Evolutionary conservation across 257 asterid species (phyloP).

Genomic region (Fraxinus excelsior): DNA sequence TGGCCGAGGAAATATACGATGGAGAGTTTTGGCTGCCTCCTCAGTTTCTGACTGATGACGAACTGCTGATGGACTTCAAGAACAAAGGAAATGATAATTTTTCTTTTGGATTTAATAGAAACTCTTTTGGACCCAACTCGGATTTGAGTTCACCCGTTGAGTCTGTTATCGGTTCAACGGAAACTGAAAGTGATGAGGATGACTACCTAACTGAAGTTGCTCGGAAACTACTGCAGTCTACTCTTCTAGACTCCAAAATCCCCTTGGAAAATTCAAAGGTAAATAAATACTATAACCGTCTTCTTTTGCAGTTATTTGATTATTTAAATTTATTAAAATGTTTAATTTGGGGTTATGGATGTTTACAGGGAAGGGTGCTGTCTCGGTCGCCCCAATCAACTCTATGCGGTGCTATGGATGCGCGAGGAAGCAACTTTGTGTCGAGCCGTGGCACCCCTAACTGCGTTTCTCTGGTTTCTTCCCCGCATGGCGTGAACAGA

Average conservation of each 20-base stretch:
- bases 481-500: slow-evolving; percentile 22
- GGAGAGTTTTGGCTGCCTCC: slow-evolving; percentile 47
- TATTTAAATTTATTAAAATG: not conserved
- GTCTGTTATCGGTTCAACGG: slow-evolving; percentile 34
- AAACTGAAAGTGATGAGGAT: slow-evolving; percentile 45
- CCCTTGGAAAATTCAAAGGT: slow-evolving; percentile 31
- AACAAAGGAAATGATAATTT: not conserved
- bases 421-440: slow-evolving; percentile 19
- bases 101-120: slow-evolving; percentile 13
- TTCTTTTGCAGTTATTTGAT: not conserved
- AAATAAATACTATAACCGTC: not conserved
- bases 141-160: slow-evolving; percentile 44
- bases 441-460: slow-evolving; percentile 32
- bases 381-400: slow-evolving; percentile 52
- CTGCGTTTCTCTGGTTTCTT: slow-evolving; percentile 24
- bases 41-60: slow-evolving; percentile 51
- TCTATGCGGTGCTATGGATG: slow-evolving; percentile 21
- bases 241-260: slow-evolving; percentile 24
- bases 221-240: slow-evolving; percentile 19
- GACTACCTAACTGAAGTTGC: slow-evolving; percentile 36
- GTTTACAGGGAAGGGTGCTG: slow-evolving; percentile 24
- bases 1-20: slow-evolving; percentile 42
- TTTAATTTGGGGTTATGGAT: not conserved
- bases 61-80: slow-evolving; percentile 35
- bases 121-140: slow-evolving; percentile 21